phyloP scores from a whole-genome alignment of 2,329 filamentous ascomycete species.

The Penicillium hordei region DNA sequence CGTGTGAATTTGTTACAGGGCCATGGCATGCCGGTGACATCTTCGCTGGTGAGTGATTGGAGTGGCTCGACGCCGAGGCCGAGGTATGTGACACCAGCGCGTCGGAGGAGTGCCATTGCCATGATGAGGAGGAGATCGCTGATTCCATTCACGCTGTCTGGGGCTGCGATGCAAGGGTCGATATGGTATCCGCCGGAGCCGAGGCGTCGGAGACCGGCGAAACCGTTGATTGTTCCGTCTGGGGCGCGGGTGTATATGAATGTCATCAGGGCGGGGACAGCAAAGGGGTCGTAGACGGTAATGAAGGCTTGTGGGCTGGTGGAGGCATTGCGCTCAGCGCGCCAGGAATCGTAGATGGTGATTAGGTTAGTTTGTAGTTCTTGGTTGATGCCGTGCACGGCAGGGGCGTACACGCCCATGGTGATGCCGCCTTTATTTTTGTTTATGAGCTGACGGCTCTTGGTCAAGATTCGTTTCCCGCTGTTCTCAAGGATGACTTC shows the following conservation, averaged over 20 bases:
- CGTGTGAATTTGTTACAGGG: slow-evolving; percentile 31
- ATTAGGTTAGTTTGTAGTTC: slow-evolving; percentile 35
- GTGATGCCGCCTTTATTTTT: slow-evolving; percentile 35
- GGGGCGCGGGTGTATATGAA: slow-evolving; percentile 41
- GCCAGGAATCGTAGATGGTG: slow-evolving; percentile 42
- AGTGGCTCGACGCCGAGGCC: slow-evolving; percentile 44
- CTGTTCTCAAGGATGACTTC: slow-evolving; percentile 37
- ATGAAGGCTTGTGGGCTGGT: slow-evolving; percentile 40
- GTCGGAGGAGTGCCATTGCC: slow-evolving; percentile 40
- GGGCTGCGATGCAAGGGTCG: slow-evolving; percentile 42
- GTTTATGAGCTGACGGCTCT: slow-evolving; percentile 40
- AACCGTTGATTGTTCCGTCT: slow-evolving; percentile 35
- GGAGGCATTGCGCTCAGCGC: slow-evolving; percentile 34
- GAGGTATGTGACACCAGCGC: slow-evolving; percentile 35
- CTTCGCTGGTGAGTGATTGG: slow-evolving; percentile 24
- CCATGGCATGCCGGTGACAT: slow-evolving; percentile 34
- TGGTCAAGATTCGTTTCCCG: slow-evolving; percentile 40
- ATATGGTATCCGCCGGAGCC: slow-evolving; percentile 44
- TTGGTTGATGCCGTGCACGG: slow-evolving; percentile 29
- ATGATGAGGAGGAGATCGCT: slow-evolving; percentile 41
- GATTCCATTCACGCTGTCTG: slow-evolving; percentile 38
- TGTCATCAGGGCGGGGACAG: slow-evolving; percentile 41
- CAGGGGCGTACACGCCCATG: slow-evolving; percentile 38
- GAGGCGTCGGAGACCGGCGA: slow-evolving; percentile 42
- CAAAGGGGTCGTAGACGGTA: slow-evolving; percentile 44